Conservation (phyloP, 768 basidiomycete species). For the Sarcodon aspratus region DNA sequence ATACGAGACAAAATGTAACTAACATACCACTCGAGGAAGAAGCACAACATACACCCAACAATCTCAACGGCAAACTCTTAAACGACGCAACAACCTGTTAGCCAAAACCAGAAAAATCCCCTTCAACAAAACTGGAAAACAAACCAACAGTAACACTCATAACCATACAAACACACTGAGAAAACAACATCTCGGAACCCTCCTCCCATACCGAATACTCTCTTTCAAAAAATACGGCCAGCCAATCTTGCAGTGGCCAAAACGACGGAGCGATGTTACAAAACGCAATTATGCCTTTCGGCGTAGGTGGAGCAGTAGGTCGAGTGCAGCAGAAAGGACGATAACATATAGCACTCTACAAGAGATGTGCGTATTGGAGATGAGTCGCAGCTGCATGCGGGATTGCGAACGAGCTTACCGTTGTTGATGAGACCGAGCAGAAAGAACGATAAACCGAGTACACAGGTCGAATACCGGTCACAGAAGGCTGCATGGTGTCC, state of each 20-base stretch:
- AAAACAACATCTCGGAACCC: constrained; percentile 64
- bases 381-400: background rate
- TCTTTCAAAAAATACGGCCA: constrained; percentile 92
- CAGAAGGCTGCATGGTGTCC: background rate
- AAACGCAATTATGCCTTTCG: constrained; percentile 90
- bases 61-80: constrained; percentile 49
- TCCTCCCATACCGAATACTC: constrained; percentile 65
- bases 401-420: constrained; percentile 29
- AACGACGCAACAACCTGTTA: constrained; percentile 68
- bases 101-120: too few relatives aligned
- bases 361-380: constrained; percentile 1
- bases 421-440: constrained; percentile 91
- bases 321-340: constrained; percentile 90
- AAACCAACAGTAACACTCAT: too few relatives aligned
- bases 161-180: constrained; percentile 75
- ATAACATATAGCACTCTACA: constrained; percentile 88
- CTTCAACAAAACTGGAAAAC: too few relatives aligned
- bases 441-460: constrained; percentile 62
- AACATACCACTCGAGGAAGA: constrained; percentile 73
- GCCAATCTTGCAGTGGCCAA: constrained; percentile 76
- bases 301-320: constrained; percentile 83
- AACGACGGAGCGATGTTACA: constrained; percentile 91
- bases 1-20: too few relatives aligned
- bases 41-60: constrained; percentile 74
- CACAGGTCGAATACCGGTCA: constrained; percentile 1